Percentiles rank a stretch among this genome's conserved stretches.
phyloP scores from a whole-genome alignment of 1,284 basidiomycete genomes.

The Pterulicium gracile region DNA sequence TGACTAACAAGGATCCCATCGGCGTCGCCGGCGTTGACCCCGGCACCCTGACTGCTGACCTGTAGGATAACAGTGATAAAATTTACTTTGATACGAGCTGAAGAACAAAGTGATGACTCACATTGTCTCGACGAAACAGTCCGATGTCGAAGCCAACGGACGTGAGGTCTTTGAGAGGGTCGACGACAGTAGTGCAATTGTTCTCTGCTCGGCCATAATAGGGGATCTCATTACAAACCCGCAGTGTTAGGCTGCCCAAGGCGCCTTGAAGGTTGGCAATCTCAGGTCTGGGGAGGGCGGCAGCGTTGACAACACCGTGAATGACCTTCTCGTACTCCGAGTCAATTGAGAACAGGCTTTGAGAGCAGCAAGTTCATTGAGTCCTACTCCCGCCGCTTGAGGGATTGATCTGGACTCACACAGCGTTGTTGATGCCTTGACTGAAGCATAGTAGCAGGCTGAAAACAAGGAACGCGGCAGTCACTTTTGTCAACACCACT shows the following conservation, averaged over 20 bases:
- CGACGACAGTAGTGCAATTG: not conserved
- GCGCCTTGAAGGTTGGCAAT: not conserved
- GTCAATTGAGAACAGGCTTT: not conserved
- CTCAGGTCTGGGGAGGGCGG: not conserved
- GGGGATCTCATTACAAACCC: not conserved
- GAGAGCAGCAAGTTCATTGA: not conserved
- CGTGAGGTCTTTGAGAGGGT: not conserved
- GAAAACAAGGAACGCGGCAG: not conserved
- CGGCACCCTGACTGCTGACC: not conserved
- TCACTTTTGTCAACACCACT: not conserved
- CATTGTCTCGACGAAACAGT: too few relatives aligned
- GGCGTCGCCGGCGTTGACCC: not conserved
- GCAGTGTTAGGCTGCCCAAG: not conserved
- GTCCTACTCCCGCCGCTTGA: not conserved
- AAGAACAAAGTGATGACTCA: not conserved
- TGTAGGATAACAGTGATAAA: not conserved
- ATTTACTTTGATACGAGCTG: too few relatives aligned
- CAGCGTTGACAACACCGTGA: not conserved
- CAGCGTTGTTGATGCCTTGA: not conserved
- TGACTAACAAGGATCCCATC: not conserved
- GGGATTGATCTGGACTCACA: not conserved
- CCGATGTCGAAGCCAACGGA: not conserved
- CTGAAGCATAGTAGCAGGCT: not conserved
- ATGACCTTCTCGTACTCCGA: not conserved
- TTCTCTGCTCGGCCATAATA: not conserved